phyloP scores from a whole-genome alignment of 2,329 filamentous ascomycete genomes.

The Apiospora sp. region DNA sequence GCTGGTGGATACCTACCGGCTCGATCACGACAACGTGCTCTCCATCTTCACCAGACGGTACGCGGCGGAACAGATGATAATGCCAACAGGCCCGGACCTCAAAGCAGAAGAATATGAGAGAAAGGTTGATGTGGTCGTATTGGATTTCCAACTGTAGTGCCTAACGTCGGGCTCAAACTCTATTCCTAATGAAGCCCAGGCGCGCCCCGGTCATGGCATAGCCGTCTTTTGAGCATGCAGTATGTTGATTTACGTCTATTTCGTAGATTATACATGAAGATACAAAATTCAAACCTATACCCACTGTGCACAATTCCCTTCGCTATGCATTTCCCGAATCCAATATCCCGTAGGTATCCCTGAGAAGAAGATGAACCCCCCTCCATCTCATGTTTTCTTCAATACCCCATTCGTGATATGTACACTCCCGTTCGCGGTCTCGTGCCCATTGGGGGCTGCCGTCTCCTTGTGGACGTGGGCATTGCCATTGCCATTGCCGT shows the following conservation, averaged over 20 bases:
- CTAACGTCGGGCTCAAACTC: not conserved
- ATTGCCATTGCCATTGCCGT: not conserved
- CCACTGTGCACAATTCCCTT: not conserved
- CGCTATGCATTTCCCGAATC: slow-evolving; percentile 10
- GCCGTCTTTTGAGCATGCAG: not conserved
- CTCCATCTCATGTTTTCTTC: not conserved
- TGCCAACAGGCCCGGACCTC: no score
- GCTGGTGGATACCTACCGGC: slow-evolving; percentile 47
- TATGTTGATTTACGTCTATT: slow-evolving; percentile 13
- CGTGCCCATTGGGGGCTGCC: not conserved
- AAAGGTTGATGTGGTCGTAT: slow-evolving; percentile 42
- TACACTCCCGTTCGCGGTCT: not conserved
- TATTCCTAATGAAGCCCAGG: no score
- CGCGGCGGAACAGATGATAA: not conserved
- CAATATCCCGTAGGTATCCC: not conserved
- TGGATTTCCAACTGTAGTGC: slow-evolving; percentile 47
- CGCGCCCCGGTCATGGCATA: not conserved
- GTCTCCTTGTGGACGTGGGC: no score
- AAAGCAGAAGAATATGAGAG: slow-evolving; percentile 27
- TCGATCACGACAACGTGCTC: slow-evolving; percentile 46
- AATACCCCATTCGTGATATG: not conserved
- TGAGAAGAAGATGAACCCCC: not conserved
- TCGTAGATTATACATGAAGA: slow-evolving; percentile 18
- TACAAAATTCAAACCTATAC: not conserved
- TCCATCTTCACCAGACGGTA: slow-evolving; percentile 43